Evolutionary conservation across 352 stramenopile species (phyloP).

Genomic region (Phytophthora palmivora): DNA sequence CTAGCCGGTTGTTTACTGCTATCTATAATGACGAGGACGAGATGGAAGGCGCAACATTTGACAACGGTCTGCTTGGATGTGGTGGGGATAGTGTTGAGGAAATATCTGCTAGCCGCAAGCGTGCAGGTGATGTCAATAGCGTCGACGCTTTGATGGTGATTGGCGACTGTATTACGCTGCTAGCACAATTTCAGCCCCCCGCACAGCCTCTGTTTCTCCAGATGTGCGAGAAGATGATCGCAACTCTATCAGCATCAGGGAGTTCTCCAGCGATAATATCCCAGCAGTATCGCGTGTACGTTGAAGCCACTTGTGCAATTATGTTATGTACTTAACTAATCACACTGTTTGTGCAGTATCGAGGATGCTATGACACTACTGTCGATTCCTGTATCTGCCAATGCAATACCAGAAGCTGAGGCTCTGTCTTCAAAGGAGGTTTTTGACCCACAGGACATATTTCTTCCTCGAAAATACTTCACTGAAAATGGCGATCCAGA

Average conservation of each 20-base stretch:
- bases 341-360: conserved; percentile 17
- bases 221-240: conserved; percentile 42
- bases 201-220: conserved; percentile 31
- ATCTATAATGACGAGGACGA: conserved; percentile 34
- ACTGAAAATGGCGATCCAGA: not conserved
- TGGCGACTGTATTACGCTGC: conserved; percentile 45
- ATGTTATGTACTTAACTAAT: conserved; percentile 1
- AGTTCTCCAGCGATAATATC: conserved; percentile 19
- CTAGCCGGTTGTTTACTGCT: conserved; percentile 27
- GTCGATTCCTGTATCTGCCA: conserved; percentile 7
- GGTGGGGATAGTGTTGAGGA: conserved; percentile 26
- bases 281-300: conserved; percentile 44
- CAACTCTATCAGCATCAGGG: conserved; percentile 20
- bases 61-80: conserved; percentile 49
- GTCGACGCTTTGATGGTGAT: conserved; percentile 47
- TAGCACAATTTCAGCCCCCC: conserved; percentile 40
- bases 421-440: conserved; percentile 29
- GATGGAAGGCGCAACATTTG: conserved; percentile 42
- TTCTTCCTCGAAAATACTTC: conserved; percentile 35
- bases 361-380: conserved; percentile 32
- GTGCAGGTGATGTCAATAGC: conserved; percentile 18
- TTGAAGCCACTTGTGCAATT: not conserved
- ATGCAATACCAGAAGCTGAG: not conserved
- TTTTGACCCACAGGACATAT: conserved; percentile 50
- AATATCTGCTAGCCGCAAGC: conserved; percentile 12